Percentiles rank a stretch among this genome's conserved stretches.
Conservation (phyloP, 2,329 filamentous ascomycete species). For the Gyromitra esculenta region DNA sequence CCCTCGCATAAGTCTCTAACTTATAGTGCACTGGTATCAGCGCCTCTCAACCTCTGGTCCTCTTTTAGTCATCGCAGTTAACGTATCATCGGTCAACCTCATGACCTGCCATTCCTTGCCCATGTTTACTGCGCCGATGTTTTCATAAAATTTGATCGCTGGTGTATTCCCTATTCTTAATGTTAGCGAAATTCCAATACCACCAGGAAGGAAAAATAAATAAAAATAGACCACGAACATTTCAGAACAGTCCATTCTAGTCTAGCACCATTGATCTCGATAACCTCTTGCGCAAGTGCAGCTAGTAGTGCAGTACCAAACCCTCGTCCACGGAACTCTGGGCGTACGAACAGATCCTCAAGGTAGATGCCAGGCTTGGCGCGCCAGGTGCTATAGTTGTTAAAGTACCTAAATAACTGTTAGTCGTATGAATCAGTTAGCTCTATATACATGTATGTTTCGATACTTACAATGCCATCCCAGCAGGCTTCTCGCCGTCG, state of each 20-base stretch:
- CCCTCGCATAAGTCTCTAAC: background rate
- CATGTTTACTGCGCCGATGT: constrained; percentile 73
- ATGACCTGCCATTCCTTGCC: constrained; percentile 75
- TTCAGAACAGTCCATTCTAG: constrained; percentile 92
- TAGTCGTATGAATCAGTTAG: constrained; percentile 56
- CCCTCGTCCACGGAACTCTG: constrained; percentile 75
- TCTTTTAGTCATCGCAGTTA: constrained; percentile 69
- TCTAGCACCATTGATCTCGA: constrained; percentile 75
- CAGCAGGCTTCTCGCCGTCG: constrained; percentile 53
- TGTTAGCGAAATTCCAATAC: background rate
- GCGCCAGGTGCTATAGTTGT: constrained; percentile 95
- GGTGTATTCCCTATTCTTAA: constrained; percentile 73
- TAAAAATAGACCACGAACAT: constrained; percentile 63
- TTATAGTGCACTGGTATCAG: background rate
- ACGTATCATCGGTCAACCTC: constrained; percentile 74
- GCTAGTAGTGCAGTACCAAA: constrained; percentile 81
- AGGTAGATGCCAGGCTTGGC: constrained; percentile 88
- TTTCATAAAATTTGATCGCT: constrained; percentile 85
- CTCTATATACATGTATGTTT: background rate
- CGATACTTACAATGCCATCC: constrained; percentile 55
- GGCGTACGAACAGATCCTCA: constrained; percentile 88
- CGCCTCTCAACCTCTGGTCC: constrained; percentile 54
- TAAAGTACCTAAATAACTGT: constrained; percentile 84
- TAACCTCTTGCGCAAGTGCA: constrained; percentile 80
- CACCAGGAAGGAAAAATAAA: background rate